Conservation (phyloP, 2,329 filamentous ascomycete species). For the Metarhizium guizhouense region DNA sequence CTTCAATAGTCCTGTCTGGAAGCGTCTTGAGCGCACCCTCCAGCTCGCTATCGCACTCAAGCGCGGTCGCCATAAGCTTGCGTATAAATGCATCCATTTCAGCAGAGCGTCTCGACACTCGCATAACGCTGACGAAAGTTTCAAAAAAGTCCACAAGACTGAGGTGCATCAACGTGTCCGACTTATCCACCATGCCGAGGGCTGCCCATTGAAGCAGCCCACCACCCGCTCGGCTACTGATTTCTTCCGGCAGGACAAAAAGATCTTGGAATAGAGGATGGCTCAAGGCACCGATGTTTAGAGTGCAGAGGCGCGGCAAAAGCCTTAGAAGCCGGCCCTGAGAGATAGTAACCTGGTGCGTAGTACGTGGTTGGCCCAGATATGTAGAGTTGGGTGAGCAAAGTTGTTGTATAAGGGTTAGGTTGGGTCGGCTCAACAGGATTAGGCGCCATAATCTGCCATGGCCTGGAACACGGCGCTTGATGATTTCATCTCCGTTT, state of each 20-base stretch:
- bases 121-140: conserved; percentile 38
- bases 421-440: conserved; percentile 35
- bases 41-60: conserved; percentile 28
- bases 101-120: conserved; percentile 26
- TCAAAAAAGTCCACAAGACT: conserved; percentile 46
- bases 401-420: conserved; percentile 31
- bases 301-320: conserved; percentile 38
- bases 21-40: conserved; percentile 29
- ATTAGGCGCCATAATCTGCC: conserved; percentile 45
- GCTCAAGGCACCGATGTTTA: conserved; percentile 34
- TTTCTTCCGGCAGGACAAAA: conserved; percentile 13
- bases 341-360: conserved; percentile 37
- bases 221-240: conserved; percentile 16
- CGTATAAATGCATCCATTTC: conserved; percentile 28
- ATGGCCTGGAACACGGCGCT: conserved; percentile 35
- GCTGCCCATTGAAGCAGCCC: conserved; percentile 43
- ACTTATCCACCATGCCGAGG: conserved; percentile 40
- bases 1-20: conserved; percentile 40
- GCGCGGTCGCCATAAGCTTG: conserved; percentile 32
- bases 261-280: conserved; percentile 27
- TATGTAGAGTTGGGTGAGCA: conserved; percentile 21
- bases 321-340: conserved; percentile 45
- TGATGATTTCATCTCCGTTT: conserved; percentile 26
- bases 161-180: conserved; percentile 41
- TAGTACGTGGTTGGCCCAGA: conserved; percentile 14